Evolutionary conservation across 495 filamentous ascomycete genomes (phyloP).

Genomic region (Neurospora sp.): DNA sequence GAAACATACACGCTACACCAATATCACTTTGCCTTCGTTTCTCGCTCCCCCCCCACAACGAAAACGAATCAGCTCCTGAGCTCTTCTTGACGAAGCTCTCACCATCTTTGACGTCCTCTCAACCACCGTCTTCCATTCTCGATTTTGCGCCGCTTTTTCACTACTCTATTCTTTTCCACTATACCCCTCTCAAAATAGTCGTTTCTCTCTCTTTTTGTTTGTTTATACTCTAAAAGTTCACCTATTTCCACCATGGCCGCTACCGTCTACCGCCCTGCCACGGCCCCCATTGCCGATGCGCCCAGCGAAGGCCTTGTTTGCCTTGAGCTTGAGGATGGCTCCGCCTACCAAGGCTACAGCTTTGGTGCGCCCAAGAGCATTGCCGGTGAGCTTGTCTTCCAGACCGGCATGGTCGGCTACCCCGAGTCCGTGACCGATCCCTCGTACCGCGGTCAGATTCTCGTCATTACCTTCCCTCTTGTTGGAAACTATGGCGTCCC

Average conservation of each 20-base stretch:
- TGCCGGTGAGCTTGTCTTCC: constrained; percentile 94
- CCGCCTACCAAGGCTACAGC: constrained; percentile 81
- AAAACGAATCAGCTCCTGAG: constrained; percentile 1
- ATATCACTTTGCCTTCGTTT: neutral
- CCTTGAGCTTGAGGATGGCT: constrained; percentile 85
- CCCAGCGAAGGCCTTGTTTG: constrained; percentile 52
- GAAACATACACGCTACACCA: neutral
- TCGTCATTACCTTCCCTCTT: constrained; percentile 97
- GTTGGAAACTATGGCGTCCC: constrained; percentile 99
- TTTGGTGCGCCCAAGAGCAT: constrained; percentile 89
- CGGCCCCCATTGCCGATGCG: constrained; percentile 35
- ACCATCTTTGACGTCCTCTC: neutral
- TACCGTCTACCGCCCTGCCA: constrained; percentile 42
- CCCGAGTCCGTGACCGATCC: constrained; percentile 98
- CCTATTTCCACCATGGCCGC: constrained; percentile 27
- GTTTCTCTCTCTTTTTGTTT: neutral
- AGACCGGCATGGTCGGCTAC: constrained; percentile 99
- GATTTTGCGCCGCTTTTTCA: neutral
- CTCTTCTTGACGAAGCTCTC: constrained; percentile 5
- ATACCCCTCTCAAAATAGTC: neutral
- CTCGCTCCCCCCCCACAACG: neutral
- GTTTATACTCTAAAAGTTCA: neutral
- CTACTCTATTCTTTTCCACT: neutral
- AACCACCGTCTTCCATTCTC: constrained; percentile 1
- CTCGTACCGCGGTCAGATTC: constrained; percentile 95